A percentile compares a stretch with the other conserved stretches of the same genome.
Conservation (phyloP, 768 basidiomycete genomes). For the Phanerochaete sordida region DNA sequence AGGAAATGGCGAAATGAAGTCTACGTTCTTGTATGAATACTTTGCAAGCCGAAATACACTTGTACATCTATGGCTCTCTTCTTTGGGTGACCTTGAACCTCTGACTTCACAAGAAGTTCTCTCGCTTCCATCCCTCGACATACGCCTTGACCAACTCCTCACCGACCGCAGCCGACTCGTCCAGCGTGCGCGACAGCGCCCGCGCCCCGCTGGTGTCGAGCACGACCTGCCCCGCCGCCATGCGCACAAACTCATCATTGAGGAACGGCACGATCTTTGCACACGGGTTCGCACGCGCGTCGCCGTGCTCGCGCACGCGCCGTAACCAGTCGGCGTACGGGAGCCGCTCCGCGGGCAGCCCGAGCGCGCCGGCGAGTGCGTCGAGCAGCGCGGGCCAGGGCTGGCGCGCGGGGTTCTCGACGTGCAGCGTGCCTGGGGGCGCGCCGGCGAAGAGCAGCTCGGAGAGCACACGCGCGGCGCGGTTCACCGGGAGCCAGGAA, state of each 20-base stretch:
- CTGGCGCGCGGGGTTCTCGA: slow-evolving; percentile 18
- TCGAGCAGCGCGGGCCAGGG: slow-evolving; percentile 15
- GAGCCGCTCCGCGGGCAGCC: background rate
- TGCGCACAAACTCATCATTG: slow-evolving; percentile 1
- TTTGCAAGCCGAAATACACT: no score
- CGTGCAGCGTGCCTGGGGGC: slow-evolving; percentile 11
- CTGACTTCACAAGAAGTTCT: background rate
- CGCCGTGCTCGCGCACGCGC: background rate
- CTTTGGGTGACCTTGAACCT: no score
- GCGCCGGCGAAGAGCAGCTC: slow-evolving; percentile 18
- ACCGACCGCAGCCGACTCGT: background rate
- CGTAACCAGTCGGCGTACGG: slow-evolving; percentile 15
- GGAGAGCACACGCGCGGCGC: slow-evolving; percentile 14
- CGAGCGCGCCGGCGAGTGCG: slow-evolving; percentile 5
- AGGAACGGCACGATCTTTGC: slow-evolving; percentile 7
- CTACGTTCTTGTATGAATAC: background rate
- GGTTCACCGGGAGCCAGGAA: slow-evolving; percentile 19
- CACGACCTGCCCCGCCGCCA: background rate
- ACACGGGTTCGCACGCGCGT: background rate
- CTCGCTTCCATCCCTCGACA: background rate
- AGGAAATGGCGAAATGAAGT: background rate
- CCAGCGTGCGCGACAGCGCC: background rate
- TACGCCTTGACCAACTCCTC: background rate
- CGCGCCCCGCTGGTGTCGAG: background rate
- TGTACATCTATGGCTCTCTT: no score